Percentiles rank a stretch among this genome's conserved stretches.
phyloP scores from a whole-genome alignment of 1,284 basidiomycete genomes.

The Neonothopanus nambi region DNA sequence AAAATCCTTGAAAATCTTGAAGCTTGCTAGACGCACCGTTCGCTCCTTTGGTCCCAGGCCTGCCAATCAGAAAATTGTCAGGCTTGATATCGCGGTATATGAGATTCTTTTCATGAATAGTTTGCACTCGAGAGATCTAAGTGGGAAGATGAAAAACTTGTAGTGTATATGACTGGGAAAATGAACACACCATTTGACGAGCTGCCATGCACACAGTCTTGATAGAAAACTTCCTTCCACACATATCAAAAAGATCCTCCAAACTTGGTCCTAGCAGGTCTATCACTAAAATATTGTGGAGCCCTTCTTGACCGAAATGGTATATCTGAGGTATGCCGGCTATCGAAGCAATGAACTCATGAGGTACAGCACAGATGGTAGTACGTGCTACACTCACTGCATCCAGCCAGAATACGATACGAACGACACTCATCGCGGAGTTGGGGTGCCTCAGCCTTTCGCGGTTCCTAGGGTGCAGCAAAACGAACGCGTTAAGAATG shows the following conservation, averaged over 20 bases:
- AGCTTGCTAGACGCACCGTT: conserved; percentile 52
- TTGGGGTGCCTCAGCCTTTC: conserved; percentile 96
- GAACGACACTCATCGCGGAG: conserved; percentile 95
- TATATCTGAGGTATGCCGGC: conserved; percentile 94
- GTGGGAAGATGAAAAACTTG: not conserved
- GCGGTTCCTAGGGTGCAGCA: conserved; percentile 70
- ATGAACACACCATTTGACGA: conserved; percentile 80
- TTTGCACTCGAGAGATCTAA: conserved; percentile 87
- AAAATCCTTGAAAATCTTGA: conserved; percentile 7
- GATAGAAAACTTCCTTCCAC: conserved; percentile 89
- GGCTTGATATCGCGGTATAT: conserved; percentile 99
- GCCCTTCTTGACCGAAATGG: conserved; percentile 97
- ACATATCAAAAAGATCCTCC: conserved; percentile 97
- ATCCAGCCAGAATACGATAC: conserved; percentile 93
- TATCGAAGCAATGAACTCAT: conserved; percentile 32
- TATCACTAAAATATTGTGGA: conserved; percentile 96
- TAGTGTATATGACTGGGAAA: not conserved
- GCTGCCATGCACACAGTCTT: conserved; percentile 98
- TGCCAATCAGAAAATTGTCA: conserved; percentile 94
- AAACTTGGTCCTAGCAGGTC: conserved; percentile 92
- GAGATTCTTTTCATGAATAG: conserved; percentile 95
- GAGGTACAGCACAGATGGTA: conserved; percentile 7
- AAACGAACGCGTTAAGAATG: conserved; percentile 13
- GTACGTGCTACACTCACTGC: conserved; percentile 60
- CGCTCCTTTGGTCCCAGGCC: conserved; percentile 84